phyloP scores from a whole-genome alignment of 1,139 yeast genomes.

The Insectozyma bohioensis region DNA sequence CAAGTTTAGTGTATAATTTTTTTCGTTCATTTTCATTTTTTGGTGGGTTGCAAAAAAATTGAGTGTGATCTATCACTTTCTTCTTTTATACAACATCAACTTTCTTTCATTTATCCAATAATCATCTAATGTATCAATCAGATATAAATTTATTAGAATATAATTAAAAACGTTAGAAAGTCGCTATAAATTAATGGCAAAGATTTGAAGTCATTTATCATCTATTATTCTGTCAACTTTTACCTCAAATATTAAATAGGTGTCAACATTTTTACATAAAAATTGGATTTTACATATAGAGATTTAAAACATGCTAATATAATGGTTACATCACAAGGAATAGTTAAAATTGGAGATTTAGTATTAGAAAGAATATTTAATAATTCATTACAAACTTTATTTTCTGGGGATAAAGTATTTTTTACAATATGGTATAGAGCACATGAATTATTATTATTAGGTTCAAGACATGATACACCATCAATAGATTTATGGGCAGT shows the following conservation, averaged over 20 bases:
- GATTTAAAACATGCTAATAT: slow-evolving; percentile 96
- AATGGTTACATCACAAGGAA: slow-evolving; percentile 88
- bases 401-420: slow-evolving; percentile 94
- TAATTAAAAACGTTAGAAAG: no score
- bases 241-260: slow-evolving; percentile 96
- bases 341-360: slow-evolving; percentile 91
- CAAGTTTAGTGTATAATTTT: no score
- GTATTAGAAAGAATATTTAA: slow-evolving; percentile 91
- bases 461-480: slow-evolving; percentile 92
- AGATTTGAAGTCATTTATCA: no score
- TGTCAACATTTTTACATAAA: slow-evolving; percentile 83
- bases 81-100: no score
- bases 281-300: slow-evolving; percentile 91
- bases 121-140: no score
- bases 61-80: no score
- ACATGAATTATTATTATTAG: slow-evolving; percentile 85
- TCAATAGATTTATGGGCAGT: slow-evolving; percentile 97
- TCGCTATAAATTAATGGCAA: no score
- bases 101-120: no score
- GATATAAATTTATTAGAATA: no score
- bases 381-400: slow-evolving; percentile 84
- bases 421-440: slow-evolving; percentile 99
- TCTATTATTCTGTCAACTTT: no score
- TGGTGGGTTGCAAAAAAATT: no score
- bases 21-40: no score